Evolutionary conservation across 2,329 filamentous ascomycete species (phyloP).

Genomic region (Neoscytalidium dimidiatum): DNA sequence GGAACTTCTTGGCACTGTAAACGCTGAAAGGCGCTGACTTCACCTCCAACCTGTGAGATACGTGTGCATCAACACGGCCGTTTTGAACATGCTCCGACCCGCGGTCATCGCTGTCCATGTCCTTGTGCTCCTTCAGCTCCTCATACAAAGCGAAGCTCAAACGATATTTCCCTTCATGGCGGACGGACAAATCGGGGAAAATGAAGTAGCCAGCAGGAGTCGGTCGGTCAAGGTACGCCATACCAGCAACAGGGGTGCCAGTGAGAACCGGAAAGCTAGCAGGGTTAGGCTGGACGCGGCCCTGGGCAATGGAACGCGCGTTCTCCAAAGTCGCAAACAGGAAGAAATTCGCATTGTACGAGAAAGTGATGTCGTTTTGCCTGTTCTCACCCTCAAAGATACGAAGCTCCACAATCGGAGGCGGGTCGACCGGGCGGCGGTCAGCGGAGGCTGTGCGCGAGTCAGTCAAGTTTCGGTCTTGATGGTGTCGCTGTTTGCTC

Average conservation of each 20-base stretch:
- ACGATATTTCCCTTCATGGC: slow-evolving; percentile 92
- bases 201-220: slow-evolving; percentile 85
- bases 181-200: slow-evolving; percentile 93
- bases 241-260: slow-evolving; percentile 90
- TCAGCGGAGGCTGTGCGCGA: slow-evolving; percentile 70
- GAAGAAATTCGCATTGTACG: slow-evolving; percentile 97
- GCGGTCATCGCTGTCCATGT: slow-evolving; percentile 63
- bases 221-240: slow-evolving; percentile 92
- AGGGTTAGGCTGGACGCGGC: slow-evolving; percentile 63
- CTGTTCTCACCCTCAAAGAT: slow-evolving; percentile 70
- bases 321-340: slow-evolving; percentile 76
- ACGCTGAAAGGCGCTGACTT: slow-evolving; percentile 86
- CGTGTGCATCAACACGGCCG: slow-evolving; percentile 51
- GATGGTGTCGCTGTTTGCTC: slow-evolving; percentile 39
- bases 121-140: slow-evolving; percentile 82
- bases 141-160: slow-evolving; percentile 92
- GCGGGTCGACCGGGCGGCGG: slow-evolving; percentile 88
- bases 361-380: slow-evolving; percentile 69
- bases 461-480: slow-evolving; percentile 25
- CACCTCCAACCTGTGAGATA: slow-evolving; percentile 86
- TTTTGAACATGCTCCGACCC: slow-evolving; percentile 34
- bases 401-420: slow-evolving; percentile 88
- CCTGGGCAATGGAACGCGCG: slow-evolving; percentile 64
- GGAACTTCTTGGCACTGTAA: slow-evolving; percentile 98
- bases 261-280: slow-evolving; percentile 82